Base-by-base conservation (phyloP, 2,329 filamentous ascomycete species). In the Pseudogymnoascus sp. region DNA sequence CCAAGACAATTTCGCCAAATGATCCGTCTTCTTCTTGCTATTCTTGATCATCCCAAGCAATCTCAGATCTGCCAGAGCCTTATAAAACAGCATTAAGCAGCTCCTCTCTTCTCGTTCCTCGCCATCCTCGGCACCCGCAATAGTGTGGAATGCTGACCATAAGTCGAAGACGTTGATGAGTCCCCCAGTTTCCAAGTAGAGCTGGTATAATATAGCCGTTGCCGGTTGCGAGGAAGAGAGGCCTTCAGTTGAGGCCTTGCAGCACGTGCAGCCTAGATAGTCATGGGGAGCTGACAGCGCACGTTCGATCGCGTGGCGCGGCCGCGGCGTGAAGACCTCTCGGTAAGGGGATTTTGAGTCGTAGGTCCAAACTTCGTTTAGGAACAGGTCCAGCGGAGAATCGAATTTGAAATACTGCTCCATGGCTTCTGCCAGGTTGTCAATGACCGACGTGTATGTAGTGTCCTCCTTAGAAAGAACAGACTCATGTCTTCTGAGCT, bases 1-100 rank as follows among this genome's bases (percentile, higher is more conserved):
- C 85, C 87, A 90, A 60, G 81, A 78, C 36, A 92, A 80, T 78
- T 97, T 97, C 39, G 91, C 87, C 68, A 97, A 79, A 75, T 97
- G 93, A 73, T 97, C 94, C 25, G 87, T 85, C 80, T 96, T 96
- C 80, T 92, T 96, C 76, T 88, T 90, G 71, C 89, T 97, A 65
- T 83, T 82, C 78, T 94, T 97, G 65, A 97, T 82, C 75, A 97
- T 88, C 6, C 94, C 94, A 70, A 99, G 80, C 61, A 87, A 84
- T 73, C 87, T 88, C 72, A 99, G 75, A 74, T 99, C 94, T 0
- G 93, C 91, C 65, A 97, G 74, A 4, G 84, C 90, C 64, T 86
- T 83, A 74, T 97, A 97, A 75, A 97, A 99, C 76, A 90, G 77
- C 42, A 91, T 85, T 75, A 91, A 80, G 6, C 80, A 81, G 55